Percentiles rank a stretch among this genome's conserved stretches.
Evolutionary conservation across 2,329 filamentous ascomycete genomes (phyloP).

Genomic region (Cladosporium velox): DNA sequence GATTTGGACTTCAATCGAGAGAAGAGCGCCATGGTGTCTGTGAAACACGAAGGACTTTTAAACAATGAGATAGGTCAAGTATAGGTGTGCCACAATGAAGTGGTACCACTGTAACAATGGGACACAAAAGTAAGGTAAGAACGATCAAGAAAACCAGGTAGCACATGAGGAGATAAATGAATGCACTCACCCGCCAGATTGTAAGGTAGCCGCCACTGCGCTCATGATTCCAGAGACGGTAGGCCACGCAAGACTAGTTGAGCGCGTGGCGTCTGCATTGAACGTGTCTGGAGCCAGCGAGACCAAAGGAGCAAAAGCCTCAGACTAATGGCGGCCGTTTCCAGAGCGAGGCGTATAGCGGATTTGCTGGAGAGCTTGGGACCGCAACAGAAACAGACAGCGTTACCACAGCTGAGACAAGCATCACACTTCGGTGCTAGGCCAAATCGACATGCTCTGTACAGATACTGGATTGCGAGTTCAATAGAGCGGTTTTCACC

Average conservation of each 20-base stretch:
- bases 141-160: neutral
- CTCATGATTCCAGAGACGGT: neutral
- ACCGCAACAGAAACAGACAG: neutral
- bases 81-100: neutral
- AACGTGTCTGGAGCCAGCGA: neutral
- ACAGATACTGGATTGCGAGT: neutral
- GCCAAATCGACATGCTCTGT: neutral
- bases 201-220: neutral
- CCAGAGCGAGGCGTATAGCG: neutral
- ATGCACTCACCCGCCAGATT: neutral
- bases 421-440: conserved; percentile 1
- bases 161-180: neutral
- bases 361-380: neutral
- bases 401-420: neutral
- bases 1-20: conserved; percentile 15
- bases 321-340: conserved; percentile 1
- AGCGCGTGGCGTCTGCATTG: conserved; percentile 1
- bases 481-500: conserved; percentile 11
- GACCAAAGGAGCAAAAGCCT: conserved; percentile 2
- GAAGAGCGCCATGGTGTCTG: conserved; percentile 12
- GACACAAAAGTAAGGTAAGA: neutral
- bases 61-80: neutral
- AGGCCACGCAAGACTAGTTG: neutral
- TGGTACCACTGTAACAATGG: neutral
- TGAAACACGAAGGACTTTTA: neutral